phyloP scores from a whole-genome alignment of 345 rosid species.

The Brassica juncea region DNA sequence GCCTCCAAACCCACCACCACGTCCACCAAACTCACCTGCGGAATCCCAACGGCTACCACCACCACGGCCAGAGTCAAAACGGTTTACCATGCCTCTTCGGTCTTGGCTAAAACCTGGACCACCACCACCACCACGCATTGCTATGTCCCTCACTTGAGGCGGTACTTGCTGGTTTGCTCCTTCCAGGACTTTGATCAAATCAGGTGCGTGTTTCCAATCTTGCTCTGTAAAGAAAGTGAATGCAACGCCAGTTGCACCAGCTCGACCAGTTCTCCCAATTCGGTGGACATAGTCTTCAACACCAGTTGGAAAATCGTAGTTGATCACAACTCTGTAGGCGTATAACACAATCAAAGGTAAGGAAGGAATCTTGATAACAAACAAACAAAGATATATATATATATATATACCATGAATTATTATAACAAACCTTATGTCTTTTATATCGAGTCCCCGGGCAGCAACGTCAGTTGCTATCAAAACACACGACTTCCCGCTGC shows the following conservation, averaged over 20 bases:
- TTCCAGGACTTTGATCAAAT: slow-evolving; percentile 82
- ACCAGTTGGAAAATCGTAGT: slow-evolving; percentile 91
- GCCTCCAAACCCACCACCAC: slow-evolving; percentile 53
- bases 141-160: slow-evolving; percentile 80
- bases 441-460: slow-evolving; percentile 95
- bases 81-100: slow-evolving; percentile 60
- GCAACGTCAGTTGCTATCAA: slow-evolving; percentile 99
- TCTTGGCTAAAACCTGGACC: slow-evolving; percentile 64
- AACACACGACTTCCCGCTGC: slow-evolving; percentile 75
- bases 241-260: slow-evolving; percentile 94
- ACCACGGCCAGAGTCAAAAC: slow-evolving; percentile 61
- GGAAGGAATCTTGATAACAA: slow-evolving; percentile 13
- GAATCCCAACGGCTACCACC: slow-evolving; percentile 78
- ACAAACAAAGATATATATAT: not conserved
- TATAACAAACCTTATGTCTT: slow-evolving; percentile 69
- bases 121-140: slow-evolving; percentile 74
- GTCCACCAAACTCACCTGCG: slow-evolving; percentile 53
- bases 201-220: slow-evolving; percentile 84
- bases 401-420: slow-evolving; percentile 3
- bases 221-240: slow-evolving; percentile 94
- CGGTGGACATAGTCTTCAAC: slow-evolving; percentile 98
- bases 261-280: slow-evolving; percentile 98
- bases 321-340: slow-evolving; percentile 80
- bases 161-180: slow-evolving; percentile 95
- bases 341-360: slow-evolving; percentile 18